Evolutionary conservation across 192 early-diverging fungal genomes (phyloP), one percentile per base, ranked within the genome.

Genomic region (Coemansia sp.): DNA sequence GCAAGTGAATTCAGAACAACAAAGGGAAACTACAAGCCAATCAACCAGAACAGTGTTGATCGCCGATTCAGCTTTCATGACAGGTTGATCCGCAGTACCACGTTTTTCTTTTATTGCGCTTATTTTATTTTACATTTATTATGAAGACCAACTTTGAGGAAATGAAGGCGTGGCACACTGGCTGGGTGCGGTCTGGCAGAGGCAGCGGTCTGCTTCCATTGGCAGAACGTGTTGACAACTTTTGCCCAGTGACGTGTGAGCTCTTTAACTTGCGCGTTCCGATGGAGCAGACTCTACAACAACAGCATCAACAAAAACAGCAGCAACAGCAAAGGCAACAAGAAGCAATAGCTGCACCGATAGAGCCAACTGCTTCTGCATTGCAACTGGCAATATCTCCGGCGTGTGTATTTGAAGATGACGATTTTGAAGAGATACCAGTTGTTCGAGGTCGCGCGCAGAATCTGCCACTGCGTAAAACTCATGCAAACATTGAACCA

Each of bases 81-180:
- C 11, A 26, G 51, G 19, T 26, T 26, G 22, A 14, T 53, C 20
- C 51, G 51, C 51, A 53, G 51, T 4, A 53, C 32, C 32, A 32
- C 32, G 8, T 23, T 53, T 53, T 45, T 23, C 16, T 53, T 32
- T 53, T 19, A 24, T 41, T 49, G 18, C 18, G 32, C 47, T 56
- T 61, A 54, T 7, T 53, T 37, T 64, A 52, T 2, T 32, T 43
- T 9, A 20, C 13, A 41, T 45, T 45, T 26, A 38, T 43, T 19
- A 78, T 78, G 75, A 78, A 78, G 38, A 50, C 68, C 56, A 78
- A 78, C 53, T 50, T 60, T 20, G 32, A 57, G 3, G 37, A 72
- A 58, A 73, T 69, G 63, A 66, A 65, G 32, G 22, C 32, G 26
- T 78, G 69, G 69, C 54, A 78, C 29, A 66, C 57, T 16, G 49